Conservation (phyloP, 768 basidiomycete genomes). For the Leccinum obscurum region DNA sequence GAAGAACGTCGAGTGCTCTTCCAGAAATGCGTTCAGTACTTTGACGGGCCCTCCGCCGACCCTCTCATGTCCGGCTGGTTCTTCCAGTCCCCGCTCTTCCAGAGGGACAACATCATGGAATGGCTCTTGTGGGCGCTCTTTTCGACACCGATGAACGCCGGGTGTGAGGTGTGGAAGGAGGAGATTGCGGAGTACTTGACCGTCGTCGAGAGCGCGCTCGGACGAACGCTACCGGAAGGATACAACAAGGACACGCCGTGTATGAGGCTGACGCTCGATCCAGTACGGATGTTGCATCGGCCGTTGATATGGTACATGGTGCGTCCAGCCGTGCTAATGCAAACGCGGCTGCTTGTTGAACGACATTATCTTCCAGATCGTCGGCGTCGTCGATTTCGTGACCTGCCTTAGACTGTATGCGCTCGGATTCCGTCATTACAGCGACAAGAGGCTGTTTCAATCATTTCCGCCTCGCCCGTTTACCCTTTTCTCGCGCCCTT, state of each 20-base stretch:
- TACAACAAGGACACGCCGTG: constrained; percentile 38
- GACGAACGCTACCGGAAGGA: constrained; percentile 42
- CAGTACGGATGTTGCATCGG: constrained; percentile 53
- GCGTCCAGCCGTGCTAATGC: not conserved
- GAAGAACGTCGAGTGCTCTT: constrained; percentile 50
- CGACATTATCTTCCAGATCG: constrained; percentile 41
- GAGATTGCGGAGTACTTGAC: constrained; percentile 52
- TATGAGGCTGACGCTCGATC: constrained; percentile 58
- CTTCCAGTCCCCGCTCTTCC: constrained; percentile 34
- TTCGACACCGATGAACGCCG: constrained; percentile 36
- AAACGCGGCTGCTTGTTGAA: not conserved
- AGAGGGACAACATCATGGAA: constrained; percentile 50
- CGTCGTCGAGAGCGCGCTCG: constrained; percentile 41
- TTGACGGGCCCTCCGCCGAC: constrained; percentile 23
- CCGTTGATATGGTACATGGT: constrained; percentile 64
- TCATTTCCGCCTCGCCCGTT: constrained; percentile 57
- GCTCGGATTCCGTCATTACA: constrained; percentile 57
- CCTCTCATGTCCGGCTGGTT: constrained; percentile 54
- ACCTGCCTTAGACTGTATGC: constrained; percentile 40
- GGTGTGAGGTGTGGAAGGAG: constrained; percentile 42
- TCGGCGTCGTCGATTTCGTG: constrained; percentile 48
- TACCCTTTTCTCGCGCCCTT: constrained; percentile 43
- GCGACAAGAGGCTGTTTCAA: constrained; percentile 33
- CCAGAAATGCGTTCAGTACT: constrained; percentile 40
- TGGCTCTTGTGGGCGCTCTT: constrained; percentile 73